Evolutionary conservation across 2,329 filamentous ascomycete species (phyloP).

Genomic region (Penicillium sp.): DNA sequence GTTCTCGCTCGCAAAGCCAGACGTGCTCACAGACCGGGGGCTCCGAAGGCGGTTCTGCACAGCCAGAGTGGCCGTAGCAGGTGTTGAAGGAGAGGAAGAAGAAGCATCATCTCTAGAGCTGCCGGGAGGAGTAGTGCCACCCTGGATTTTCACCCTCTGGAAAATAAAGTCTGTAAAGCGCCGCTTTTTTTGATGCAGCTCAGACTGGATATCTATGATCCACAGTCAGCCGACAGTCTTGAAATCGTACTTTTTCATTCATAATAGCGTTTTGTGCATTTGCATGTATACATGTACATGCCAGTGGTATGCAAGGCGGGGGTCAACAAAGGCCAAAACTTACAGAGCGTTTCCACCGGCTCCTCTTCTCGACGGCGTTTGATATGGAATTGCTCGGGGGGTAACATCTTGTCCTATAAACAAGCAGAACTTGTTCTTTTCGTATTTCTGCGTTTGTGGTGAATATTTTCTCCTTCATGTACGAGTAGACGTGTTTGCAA

Average conservation of each 20-base stretch:
- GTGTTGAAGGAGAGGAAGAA: slow-evolving; percentile 12
- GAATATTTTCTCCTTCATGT: background rate
- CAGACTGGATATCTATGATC: slow-evolving; percentile 41
- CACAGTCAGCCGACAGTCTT: background rate
- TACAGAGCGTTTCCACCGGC: slow-evolving; percentile 54
- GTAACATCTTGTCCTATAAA: slow-evolving; percentile 30
- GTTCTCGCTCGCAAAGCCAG: slow-evolving; percentile 15
- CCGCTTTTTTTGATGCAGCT: slow-evolving; percentile 42
- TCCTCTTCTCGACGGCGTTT: slow-evolving; percentile 56
- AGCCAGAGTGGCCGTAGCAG: slow-evolving; percentile 17
- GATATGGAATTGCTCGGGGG: slow-evolving; percentile 50
- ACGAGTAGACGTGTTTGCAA: background rate
- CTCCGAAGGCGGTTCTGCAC: slow-evolving; percentile 26
- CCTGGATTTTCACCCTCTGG: slow-evolving; percentile 34
- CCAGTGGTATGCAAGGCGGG: background rate
- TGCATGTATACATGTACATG: background rate
- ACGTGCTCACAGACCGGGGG: slow-evolving; percentile 33
- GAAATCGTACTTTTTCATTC: background rate
- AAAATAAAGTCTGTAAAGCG: slow-evolving; percentile 49
- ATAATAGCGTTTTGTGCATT: background rate
- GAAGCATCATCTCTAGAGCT: slow-evolving; percentile 2
- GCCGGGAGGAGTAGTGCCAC: slow-evolving; percentile 15
- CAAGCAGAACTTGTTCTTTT: background rate
- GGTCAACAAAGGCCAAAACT: background rate
- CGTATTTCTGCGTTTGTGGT: background rate